Evolutionary conservation across 805 yeast species (phyloP).

Genomic region (Teunomyces panamensis): DNA sequence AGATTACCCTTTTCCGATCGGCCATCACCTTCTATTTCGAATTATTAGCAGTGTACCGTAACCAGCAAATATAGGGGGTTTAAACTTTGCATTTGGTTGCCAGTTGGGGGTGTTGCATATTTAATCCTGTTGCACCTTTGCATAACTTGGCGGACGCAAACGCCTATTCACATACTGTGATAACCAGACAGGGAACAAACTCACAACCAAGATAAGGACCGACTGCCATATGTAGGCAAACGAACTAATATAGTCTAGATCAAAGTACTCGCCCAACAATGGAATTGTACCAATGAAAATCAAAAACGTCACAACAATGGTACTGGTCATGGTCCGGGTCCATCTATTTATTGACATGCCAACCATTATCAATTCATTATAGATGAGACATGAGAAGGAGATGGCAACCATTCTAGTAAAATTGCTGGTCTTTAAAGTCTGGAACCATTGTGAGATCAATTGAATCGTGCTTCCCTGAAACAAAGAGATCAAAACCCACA

Average conservation of each 20-base stretch:
- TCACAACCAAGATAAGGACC: slow-evolving; percentile 58
- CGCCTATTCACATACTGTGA: slow-evolving; percentile 71
- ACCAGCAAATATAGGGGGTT: background rate
- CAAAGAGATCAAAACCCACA: slow-evolving; percentile 87
- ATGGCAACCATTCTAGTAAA: slow-evolving; percentile 82
- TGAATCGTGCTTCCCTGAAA: slow-evolving; percentile 90
- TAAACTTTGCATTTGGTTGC: too few relatives aligned
- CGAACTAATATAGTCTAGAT: slow-evolving; percentile 58
- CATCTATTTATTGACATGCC: slow-evolving; percentile 90
- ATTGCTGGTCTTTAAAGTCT: slow-evolving; percentile 51
- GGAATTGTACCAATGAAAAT: slow-evolving; percentile 77
- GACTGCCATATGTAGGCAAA: slow-evolving; percentile 68
- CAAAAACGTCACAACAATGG: slow-evolving; percentile 68
- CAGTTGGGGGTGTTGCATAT: background rate
- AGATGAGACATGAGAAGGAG: slow-evolving; percentile 72
- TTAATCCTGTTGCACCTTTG: slow-evolving; percentile 84
- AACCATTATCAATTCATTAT: slow-evolving; percentile 91
- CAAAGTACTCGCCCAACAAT: slow-evolving; percentile 82
- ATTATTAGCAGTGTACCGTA: background rate
- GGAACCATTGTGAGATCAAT: slow-evolving; percentile 72
- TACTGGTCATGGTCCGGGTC: slow-evolving; percentile 71
- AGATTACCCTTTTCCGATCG: background rate
- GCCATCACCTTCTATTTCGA: background rate
- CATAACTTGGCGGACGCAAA: slow-evolving; percentile 91
- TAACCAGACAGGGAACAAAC: slow-evolving; percentile 88